Base-by-base conservation (phyloP, 352 stramenopile genomes). In the Pythium vanterpoolii region DNA sequence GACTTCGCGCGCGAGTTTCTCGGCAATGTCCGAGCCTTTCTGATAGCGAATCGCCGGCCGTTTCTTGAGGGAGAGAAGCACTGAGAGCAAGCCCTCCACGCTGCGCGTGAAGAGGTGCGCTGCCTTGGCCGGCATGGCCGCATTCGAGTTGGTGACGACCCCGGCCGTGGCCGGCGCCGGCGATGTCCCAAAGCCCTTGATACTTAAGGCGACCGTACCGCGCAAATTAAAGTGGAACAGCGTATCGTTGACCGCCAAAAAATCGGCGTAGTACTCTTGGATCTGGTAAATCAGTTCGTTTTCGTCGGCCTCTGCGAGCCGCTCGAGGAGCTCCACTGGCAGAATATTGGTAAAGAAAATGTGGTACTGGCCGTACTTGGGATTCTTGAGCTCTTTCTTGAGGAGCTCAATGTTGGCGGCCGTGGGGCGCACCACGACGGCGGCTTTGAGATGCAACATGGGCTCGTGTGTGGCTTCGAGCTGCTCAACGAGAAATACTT, bases 241-340 rank as follows among this genome's bases (percentile, higher is more conserved):
- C 74, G 98, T 95, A 63, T 98, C 89, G 74, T 99, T 99, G 44
- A 99, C 90, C 11, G 97, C 93, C 47, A 98, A 76, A 69, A 97
- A 99, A 77, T 99, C 98, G 11, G 89, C 97, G 74, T 99, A 99
- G 69, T 98, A 99, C 77, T 99, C 98, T 68, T 99, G 97, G 16
- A 99, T 95, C 64, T 94, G 83, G 40, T 79, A 56, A 40, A 99
- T 93, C 40, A 97, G 69, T 64, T 99, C 96, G 42, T 96, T 86
- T 62, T 97, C 83, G 75, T 99, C 98, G 21, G 87, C 86, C 53
- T 98, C 89, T 0, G 97, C 97, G 46, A 99, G 74, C n/a, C 97
- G 78, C 67, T 98, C 83, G 14, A 99, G 78, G 36, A 98, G 70
- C 28, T 97, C 90, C 3, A 95, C 73, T 31, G 95, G 78, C 38